phyloP scores from a whole-genome alignment of 1,139 yeast species.

The Lodderomyces parapsilosis region DNA sequence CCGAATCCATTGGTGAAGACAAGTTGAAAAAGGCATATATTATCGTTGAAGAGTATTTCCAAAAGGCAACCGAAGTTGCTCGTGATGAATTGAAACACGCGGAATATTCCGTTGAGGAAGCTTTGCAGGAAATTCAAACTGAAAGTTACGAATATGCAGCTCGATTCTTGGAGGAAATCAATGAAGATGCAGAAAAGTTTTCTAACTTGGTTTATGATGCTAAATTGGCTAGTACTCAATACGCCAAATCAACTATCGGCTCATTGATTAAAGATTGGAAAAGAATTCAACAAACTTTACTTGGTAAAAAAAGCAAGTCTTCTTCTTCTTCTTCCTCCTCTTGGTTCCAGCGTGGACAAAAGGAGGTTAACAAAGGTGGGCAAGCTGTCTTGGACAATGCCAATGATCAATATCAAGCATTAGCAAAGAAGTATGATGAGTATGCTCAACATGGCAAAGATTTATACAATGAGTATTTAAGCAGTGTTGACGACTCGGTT shows the following conservation, averaged over 20 bases:
- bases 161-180: constrained; percentile 15
- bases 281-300: constrained; percentile 4
- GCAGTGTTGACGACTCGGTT: constrained; percentile 5
- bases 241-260: constrained; percentile 9
- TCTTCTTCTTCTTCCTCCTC: constrained; percentile 9
- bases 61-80: constrained; percentile 33
- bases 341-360: constrained; percentile 1
- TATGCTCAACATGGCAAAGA: constrained; percentile 9
- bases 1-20: constrained; percentile 20
- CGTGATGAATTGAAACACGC: constrained; percentile 21
- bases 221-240: constrained; percentile 18
- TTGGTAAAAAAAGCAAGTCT: constrained; percentile 11
- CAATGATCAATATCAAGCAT: neutral
- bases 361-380: constrained; percentile 3
- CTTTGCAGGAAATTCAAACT: constrained; percentile 21
- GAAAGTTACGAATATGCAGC: constrained; percentile 23
- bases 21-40: constrained; percentile 20
- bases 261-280: constrained; percentile 10
- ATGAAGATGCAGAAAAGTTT: constrained; percentile 14
- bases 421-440: constrained; percentile 2
- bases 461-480: constrained; percentile 4
- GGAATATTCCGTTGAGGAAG: constrained; percentile 20
- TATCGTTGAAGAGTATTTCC: constrained; percentile 41
- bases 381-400: constrained; percentile 5
- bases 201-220: constrained; percentile 18